A percentile compares a stretch with the other conserved stretches of the same genome.
Evolutionary conservation across 1,284 basidiomycete genomes (phyloP).

Genomic region (Moniliella sp.): DNA sequence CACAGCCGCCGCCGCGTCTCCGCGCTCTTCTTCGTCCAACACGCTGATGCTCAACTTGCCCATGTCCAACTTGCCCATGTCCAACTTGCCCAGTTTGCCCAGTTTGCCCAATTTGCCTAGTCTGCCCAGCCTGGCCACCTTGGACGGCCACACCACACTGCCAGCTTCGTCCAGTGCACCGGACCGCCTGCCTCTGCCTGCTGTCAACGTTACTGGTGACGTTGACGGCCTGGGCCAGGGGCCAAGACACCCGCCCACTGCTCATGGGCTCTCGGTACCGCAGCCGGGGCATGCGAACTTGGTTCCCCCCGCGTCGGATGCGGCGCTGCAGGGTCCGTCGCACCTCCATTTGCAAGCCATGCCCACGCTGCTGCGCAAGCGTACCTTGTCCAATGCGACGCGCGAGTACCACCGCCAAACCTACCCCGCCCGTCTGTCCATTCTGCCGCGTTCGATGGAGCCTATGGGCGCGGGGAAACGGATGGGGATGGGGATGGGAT

Average conservation of each 20-base stretch:
- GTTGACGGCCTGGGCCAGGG: constrained; percentile 1
- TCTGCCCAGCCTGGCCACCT: background rate
- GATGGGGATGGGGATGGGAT: too few relatives aligned
- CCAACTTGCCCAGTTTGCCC: background rate
- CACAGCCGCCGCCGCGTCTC: background rate
- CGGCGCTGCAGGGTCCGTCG: background rate
- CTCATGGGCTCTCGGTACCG: background rate
- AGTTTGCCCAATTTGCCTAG: background rate
- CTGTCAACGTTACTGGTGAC: background rate
- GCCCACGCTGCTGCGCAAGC: constrained; percentile 19
- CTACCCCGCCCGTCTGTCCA: too few relatives aligned
- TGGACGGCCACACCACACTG: background rate
- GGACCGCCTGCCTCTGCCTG: background rate
- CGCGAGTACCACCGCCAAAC: too few relatives aligned
- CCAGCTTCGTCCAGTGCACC: background rate
- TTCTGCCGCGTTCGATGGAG: too few relatives aligned
- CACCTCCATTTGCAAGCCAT: constrained; percentile 6
- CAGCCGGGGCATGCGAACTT: too few relatives aligned
- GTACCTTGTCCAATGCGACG: constrained; percentile 14
- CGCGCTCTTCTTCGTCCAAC: background rate
- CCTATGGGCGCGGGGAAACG: too few relatives aligned
- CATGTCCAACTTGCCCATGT: background rate
- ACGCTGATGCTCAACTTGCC: background rate
- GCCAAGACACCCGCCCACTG: background rate
- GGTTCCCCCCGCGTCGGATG: too few relatives aligned